A percentile compares a stretch with the other conserved stretches of the same genome.
Evolutionary conservation across 441 rosid species (phyloP).

Genomic region (Macaranga tanarius): DNA sequence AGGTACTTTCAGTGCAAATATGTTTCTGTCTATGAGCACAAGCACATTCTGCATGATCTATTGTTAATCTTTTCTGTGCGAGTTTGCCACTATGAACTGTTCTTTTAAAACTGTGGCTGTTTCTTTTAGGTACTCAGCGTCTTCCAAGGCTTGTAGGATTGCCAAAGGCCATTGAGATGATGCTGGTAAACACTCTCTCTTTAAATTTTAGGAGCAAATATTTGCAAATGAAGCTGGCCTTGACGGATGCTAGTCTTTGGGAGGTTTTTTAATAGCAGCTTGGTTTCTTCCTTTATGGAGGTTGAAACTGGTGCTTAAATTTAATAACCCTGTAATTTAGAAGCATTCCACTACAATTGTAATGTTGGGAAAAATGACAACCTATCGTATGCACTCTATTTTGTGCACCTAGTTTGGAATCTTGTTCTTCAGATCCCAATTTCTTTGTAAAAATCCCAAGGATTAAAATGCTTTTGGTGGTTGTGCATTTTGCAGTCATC

Average conservation of each 20-base stretch:
- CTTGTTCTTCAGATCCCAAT: not conserved
- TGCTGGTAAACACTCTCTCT: slow-evolving; percentile 57
- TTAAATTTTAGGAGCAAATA: not conserved
- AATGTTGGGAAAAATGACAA: not conserved
- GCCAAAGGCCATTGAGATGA: slow-evolving; percentile 79
- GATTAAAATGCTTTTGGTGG: no score
- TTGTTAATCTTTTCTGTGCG: slow-evolving; percentile 14
- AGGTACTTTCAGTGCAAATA: slow-evolving; percentile 40
- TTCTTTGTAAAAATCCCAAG: no score
- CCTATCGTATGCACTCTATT: not conserved
- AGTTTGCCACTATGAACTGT: slow-evolving; percentile 16
- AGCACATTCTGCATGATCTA: not conserved
- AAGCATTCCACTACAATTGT: not conserved
- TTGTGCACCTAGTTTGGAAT: not conserved
- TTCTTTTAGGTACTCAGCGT: slow-evolving; percentile 81
- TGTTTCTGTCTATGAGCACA: not conserved
- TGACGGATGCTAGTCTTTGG: not conserved
- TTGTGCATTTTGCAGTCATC: slow-evolving; percentile 46
- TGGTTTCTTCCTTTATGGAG: not conserved
- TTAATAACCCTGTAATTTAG: not conserved
- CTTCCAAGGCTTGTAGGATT: slow-evolving; percentile 94
- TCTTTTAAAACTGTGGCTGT: slow-evolving; percentile 22
- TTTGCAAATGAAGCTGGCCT: not conserved
- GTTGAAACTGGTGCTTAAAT: not conserved
- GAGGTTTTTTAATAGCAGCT: slow-evolving; percentile 1